Evolutionary conservation across 805 yeast species (phyloP), one percentile per base, ranked within the genome.

Genomic region (Candida awuae): DNA sequence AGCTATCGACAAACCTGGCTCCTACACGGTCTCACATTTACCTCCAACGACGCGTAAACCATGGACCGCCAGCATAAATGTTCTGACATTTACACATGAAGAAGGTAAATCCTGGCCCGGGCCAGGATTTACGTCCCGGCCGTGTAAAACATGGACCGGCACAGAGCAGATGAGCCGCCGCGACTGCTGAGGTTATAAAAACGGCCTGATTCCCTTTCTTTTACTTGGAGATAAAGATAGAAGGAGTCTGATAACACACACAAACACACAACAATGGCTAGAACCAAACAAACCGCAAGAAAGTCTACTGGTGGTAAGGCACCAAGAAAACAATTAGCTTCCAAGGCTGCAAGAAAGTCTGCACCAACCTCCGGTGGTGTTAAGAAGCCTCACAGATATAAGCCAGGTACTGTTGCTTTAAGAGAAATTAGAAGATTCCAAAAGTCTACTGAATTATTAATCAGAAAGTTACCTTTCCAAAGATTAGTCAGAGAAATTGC

Each of bases 371-470:
- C 87, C 47, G 92, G 92, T 64, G 94, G 94, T 80, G 92, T 84
- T 57, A 83, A 83, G 79, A 83, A 83, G 68, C 92, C 92, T 49
- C 94, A 84, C 79, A 84, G 95, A 82, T 85, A 84, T 74, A 83
- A 83, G 84, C 94, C 95, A 70, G 95, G 95, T 79, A 84, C 92
- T 61, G 92, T 83, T 59, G 97, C 97, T 48, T 75, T 86, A 65
- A 81, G 95, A 73, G 97, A 90, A 73, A 85, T 92, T 62, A 83
- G 96, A 75, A 82, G 94, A 76, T 90, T 88, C 74, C 97, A 90
- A 73, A 84, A 86, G 65, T 83, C 95, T 44, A 88, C 97, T 54
- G 95, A 88, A 66, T 74, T 90, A 38, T 77, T 90, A 68, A 85
- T 90, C 68, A 84, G 95, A 75, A 90, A 90, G 68, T 76, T 90